Conservation (phyloP, 192 early-diverging fungal species). For the Podila clonocystis region DNA sequence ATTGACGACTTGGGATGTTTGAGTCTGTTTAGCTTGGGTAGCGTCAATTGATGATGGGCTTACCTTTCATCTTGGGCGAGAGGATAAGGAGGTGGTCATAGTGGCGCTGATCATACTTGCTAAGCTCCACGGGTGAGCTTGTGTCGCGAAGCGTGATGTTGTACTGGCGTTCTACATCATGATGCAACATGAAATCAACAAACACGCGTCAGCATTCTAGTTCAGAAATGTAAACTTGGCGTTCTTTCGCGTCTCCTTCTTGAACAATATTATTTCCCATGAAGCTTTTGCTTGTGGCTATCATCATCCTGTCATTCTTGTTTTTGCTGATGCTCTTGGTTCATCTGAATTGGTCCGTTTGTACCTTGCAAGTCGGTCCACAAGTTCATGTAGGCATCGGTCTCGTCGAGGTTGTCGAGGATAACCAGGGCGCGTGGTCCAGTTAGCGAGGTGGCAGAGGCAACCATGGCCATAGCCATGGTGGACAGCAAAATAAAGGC, state of each 20-base stretch:
- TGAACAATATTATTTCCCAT: too few relatives aligned
- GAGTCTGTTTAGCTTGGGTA: too few relatives aligned
- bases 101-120: slow-evolving; percentile 66
- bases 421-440: slow-evolving; percentile 77
- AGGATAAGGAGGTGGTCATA: slow-evolving; percentile 89
- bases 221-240: too few relatives aligned
- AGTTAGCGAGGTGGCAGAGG: slow-evolving; percentile 67
- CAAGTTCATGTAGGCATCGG: slow-evolving; percentile 62
- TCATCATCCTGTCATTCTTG: background rate
- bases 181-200: too few relatives aligned
- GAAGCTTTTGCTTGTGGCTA: background rate
- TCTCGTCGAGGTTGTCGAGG: slow-evolving; percentile 63
- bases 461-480: slow-evolving; percentile 43
- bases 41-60: slow-evolving; percentile 9
- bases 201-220: background rate
- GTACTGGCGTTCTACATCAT: slow-evolving; percentile 65
- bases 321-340: background rate
- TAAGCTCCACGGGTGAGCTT: slow-evolving; percentile 63
- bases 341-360: background rate
- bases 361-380: slow-evolving; percentile 68
- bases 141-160: slow-evolving; percentile 64
- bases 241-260: too few relatives aligned
- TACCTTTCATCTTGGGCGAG: slow-evolving; percentile 76
- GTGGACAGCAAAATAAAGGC: slow-evolving; percentile 31
- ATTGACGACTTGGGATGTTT: too few relatives aligned